phyloP scores from a whole-genome alignment of 768 basidiomycete genomes.

The Leucocoprinus sp. region DNA sequence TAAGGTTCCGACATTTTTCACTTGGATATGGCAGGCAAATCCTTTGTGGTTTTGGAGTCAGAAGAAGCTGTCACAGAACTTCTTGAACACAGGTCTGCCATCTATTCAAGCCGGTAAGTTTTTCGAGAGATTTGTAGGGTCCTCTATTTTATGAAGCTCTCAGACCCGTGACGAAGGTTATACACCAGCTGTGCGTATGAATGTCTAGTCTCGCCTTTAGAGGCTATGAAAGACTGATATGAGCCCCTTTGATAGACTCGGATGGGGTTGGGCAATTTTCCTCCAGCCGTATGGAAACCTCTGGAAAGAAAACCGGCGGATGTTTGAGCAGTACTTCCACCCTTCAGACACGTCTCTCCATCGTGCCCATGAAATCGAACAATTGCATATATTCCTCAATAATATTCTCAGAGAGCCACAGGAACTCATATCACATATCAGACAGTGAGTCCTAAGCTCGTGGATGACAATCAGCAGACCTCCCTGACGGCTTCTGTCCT shows the following conservation, averaged over 20 bases:
- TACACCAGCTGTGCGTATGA: constrained; percentile 9
- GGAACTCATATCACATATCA: constrained; percentile 18
- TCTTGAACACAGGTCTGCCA: constrained; percentile 35
- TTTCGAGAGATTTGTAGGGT: constrained; percentile 11
- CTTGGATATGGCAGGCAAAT: constrained; percentile 5
- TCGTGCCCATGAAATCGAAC: constrained; percentile 15
- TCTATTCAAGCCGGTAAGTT: constrained; percentile 34
- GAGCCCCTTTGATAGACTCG: constrained; percentile 13
- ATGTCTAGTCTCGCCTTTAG: not conserved
- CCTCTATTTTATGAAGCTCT: constrained; percentile 11
- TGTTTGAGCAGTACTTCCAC: constrained; percentile 20
- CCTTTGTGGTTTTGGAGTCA: constrained; percentile 24
- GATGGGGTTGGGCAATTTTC: constrained; percentile 15
- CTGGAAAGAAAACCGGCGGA: constrained; percentile 18
- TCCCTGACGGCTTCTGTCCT: not conserved
- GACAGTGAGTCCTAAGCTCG: constrained; percentile 15
- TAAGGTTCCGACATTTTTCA: constrained; percentile 5
- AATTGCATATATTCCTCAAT: constrained; percentile 19
- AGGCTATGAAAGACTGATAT: not conserved
- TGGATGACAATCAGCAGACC: not conserved
- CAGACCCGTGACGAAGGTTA: constrained; percentile 8
- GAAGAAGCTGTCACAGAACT: constrained; percentile 28
- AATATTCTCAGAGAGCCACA: constrained; percentile 17
- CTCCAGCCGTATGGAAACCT: constrained; percentile 17
- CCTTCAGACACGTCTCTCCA: constrained; percentile 15